These are phyloP conservation scores for Penicillium janthinellum DNA, from an alignment of 2,329 filamentous ascomycete genomes.

Conservation along the genomic window DNA sequence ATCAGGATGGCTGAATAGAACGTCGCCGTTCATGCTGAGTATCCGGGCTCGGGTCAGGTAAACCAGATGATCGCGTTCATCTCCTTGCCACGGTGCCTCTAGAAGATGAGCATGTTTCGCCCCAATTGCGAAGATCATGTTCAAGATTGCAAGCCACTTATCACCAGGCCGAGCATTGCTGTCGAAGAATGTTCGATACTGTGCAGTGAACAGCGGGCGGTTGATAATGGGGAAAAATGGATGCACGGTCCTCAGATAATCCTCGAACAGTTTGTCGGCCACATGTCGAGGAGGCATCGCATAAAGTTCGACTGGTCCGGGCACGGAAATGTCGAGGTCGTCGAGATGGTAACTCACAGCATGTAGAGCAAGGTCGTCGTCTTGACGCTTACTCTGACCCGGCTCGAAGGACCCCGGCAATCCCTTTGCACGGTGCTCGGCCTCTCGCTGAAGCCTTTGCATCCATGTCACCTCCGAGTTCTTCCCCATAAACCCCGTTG, in stretches of 20 bases:
- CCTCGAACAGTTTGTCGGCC: constrained; percentile 46
- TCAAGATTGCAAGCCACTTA: constrained; percentile 50
- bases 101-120: constrained; percentile 47
- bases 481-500: constrained; percentile 50
- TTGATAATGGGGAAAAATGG: constrained; percentile 50
- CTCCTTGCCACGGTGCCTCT: constrained; percentile 45
- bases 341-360: constrained; percentile 48
- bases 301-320: constrained; percentile 45
- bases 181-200: constrained; percentile 45
- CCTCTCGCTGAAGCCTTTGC: constrained; percentile 44
- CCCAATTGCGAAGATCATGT: constrained; percentile 50
- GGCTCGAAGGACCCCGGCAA: constrained; percentile 32
- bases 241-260: constrained; percentile 47
- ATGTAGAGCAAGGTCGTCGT: constrained; percentile 37
- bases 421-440: constrained; percentile 35
- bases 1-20: constrained; percentile 48
- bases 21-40: constrained; percentile 46
- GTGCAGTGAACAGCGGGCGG: constrained; percentile 42
- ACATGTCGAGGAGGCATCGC: constrained; percentile 44
- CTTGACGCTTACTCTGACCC: constrained; percentile 25
- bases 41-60: constrained; percentile 49
- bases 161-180: constrained; percentile 38
- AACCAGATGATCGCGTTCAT: constrained; percentile 46
- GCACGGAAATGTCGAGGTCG: constrained; percentile 45
- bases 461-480: constrained; percentile 52